Evolutionary conservation across 2,329 filamentous ascomycete species (phyloP).

Genomic region (Xylariales sp.): DNA sequence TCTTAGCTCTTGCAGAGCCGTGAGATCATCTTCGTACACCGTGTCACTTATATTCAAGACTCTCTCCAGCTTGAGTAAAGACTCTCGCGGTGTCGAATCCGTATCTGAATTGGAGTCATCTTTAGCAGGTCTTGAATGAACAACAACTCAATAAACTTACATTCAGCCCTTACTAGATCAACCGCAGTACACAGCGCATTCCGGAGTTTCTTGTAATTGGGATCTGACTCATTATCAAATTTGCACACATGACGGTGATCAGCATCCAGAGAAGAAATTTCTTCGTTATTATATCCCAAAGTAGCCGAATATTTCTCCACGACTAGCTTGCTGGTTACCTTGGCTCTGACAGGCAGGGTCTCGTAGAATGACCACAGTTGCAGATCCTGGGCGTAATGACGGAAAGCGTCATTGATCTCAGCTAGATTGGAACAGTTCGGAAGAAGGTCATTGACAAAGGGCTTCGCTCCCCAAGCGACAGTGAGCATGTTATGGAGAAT

Average conservation of each 20-base stretch:
- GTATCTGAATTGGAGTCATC: too few relatives aligned
- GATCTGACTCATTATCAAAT: too few relatives aligned
- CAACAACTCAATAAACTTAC: too few relatives aligned
- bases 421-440: not conserved
- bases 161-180: too few relatives aligned
- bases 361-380: not conserved
- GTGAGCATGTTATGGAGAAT: not conserved
- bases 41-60: not conserved
- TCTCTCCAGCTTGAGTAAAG: not conserved
- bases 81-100: too few relatives aligned
- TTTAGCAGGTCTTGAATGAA: too few relatives aligned
- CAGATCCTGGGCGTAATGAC: not conserved
- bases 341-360: not conserved
- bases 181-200: too few relatives aligned
- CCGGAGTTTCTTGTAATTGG: too few relatives aligned
- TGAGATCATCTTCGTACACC: not conserved
- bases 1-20: not conserved
- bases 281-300: not conserved
- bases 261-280: slow-evolving; percentile 12
- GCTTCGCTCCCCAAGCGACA: not conserved
- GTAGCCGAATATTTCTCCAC: not conserved
- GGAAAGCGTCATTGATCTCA: not conserved
- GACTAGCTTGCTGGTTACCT: not conserved
- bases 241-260: slow-evolving; percentile 28
- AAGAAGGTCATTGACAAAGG: not conserved